Percentiles rank a stretch among this genome's conserved stretches.
phyloP scores from a whole-genome alignment of 2,329 filamentous ascomycete genomes.

The Tolypocladium nubicola region DNA sequence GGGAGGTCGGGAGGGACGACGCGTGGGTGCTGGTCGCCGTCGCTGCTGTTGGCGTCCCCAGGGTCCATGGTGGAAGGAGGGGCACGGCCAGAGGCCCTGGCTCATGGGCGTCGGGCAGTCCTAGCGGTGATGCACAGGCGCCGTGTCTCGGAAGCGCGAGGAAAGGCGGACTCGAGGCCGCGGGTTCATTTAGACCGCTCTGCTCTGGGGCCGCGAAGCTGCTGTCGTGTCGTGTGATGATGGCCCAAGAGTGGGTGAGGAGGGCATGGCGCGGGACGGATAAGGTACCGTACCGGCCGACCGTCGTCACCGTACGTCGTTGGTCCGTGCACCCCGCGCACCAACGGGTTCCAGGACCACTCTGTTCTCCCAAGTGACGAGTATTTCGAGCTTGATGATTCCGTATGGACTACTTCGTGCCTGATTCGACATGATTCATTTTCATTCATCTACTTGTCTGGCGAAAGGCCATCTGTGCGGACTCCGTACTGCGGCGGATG shows the following conservation, averaged over 20 bases:
- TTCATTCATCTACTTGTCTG: not conserved
- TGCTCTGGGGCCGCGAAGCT: not conserved
- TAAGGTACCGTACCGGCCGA: not conserved
- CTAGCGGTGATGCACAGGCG: not conserved
- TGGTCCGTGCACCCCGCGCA: constrained; percentile 4
- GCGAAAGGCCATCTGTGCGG: not conserved
- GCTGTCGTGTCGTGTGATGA: not conserved
- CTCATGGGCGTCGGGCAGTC: constrained; percentile 18
- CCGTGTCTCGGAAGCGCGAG: not conserved
- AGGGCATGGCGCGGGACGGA: not conserved
- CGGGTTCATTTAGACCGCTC: not conserved
- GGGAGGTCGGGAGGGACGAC: constrained; percentile 75
- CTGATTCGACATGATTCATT: too few species aligned
- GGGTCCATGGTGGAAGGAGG: constrained; percentile 46
- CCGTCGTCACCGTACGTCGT: not conserved
- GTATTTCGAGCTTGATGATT: not conserved
- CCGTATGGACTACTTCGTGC: too few species aligned
- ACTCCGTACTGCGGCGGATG: not conserved
- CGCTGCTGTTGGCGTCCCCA: constrained; percentile 33
- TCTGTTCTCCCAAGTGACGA: too few species aligned
- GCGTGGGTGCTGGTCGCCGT: constrained; percentile 30
- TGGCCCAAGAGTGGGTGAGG: not conserved
- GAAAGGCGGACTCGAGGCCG: not conserved
- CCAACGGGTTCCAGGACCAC: not conserved
- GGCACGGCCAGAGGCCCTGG: constrained; percentile 21